Evolutionary conservation across 1,139 yeast species (phyloP), one percentile per base, ranked within the genome.

Genomic region (Debaryomycetaceae sp.): DNA sequence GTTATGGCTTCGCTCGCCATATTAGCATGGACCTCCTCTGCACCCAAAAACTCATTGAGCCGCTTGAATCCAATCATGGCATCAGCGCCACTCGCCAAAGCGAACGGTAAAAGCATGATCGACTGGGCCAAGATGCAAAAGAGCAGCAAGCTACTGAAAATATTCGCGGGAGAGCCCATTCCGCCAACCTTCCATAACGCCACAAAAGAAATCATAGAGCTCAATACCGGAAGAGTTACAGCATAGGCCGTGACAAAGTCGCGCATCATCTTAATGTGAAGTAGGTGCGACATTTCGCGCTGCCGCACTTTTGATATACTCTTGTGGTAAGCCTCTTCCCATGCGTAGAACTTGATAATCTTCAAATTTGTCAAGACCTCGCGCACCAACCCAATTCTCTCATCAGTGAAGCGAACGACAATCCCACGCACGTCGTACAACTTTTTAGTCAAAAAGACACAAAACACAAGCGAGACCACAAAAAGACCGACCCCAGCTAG

Each of bases 71-170:
- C 77, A 41, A 69, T 59, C 37, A 55, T 51, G 2, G 75, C 76
- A 49, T 71, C 77, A 16, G 73, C 67, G 19, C 68, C 68, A 20
- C 73, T 57, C 10, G 72, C 64, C 32, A 70, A 56, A 13, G 85
- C 71, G 32, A 68, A 52, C 11, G 77, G 77, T 34, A 71, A 54
- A 38, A 70, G 52, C 58, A 69, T 58, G 33, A 71, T 61, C 21
- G 71, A 68, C 36, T 59, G 63, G 4, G 73, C 68, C 41, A 71
- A 58, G 27, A 69, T 63, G 27, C 72, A 56, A 40, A 67, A 71
- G 35, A 71, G 55, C 1, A 74, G 58, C 37, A 71, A 57, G 1
- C 76, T 67, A 6, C 75, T 58, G 38, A 71, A 69, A 11, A 68
- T 62, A 28, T 55, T 54, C 24, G 70, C 71, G 8, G 51, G 58